A percentile compares a stretch with the other conserved stretches of the same genome.
phyloP scores from a whole-genome alignment of 2,329 filamentous ascomycete species.

The Ophiostoma pallidulum region DNA sequence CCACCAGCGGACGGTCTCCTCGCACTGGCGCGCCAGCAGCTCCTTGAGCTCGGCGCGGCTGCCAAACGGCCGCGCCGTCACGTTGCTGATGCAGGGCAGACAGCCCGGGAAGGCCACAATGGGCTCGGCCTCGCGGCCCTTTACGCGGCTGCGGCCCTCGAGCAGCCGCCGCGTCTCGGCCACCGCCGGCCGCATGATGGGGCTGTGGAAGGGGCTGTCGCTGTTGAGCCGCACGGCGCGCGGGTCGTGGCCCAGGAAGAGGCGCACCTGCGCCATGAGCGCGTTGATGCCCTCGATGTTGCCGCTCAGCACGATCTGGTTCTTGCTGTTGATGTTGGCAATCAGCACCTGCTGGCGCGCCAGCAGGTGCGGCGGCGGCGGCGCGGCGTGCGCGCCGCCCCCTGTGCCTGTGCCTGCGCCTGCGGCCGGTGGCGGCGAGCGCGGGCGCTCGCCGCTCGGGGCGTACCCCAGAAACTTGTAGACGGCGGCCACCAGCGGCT shows the following conservation, averaged over 20 bases:
- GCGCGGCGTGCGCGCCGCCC: constrained; percentile 44
- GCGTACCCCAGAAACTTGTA: constrained; percentile 68
- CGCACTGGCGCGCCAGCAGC: constrained; percentile 66
- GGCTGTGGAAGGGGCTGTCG: constrained; percentile 84
- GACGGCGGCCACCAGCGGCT: constrained; percentile 60
- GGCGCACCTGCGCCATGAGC: constrained; percentile 72
- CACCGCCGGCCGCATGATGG: constrained; percentile 80
- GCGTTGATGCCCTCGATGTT: constrained; percentile 74
- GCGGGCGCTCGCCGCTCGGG: constrained; percentile 57
- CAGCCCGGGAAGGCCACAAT: constrained; percentile 65
- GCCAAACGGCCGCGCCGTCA: constrained; percentile 68
- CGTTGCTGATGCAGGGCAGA: constrained; percentile 77
- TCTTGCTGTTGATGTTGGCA: constrained; percentile 91
- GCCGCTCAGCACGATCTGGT: constrained; percentile 89
- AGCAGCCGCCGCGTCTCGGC: constrained; percentile 63
- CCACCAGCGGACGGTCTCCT: constrained; percentile 95
- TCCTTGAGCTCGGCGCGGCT: constrained; percentile 68
- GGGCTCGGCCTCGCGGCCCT: constrained; percentile 46
- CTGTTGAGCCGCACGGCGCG: constrained; percentile 77
- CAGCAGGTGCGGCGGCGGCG: constrained; percentile 32
- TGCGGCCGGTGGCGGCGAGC: neutral
- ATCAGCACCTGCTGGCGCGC: constrained; percentile 81
- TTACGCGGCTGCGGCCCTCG: constrained; percentile 44
- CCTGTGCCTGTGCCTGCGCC: neutral
- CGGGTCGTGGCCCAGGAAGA: constrained; percentile 87